Evolutionary conservation across 257 asterid genomes (phyloP), one percentile per base, ranked within the genome.

Genomic region (Asclepias syriaca): DNA sequence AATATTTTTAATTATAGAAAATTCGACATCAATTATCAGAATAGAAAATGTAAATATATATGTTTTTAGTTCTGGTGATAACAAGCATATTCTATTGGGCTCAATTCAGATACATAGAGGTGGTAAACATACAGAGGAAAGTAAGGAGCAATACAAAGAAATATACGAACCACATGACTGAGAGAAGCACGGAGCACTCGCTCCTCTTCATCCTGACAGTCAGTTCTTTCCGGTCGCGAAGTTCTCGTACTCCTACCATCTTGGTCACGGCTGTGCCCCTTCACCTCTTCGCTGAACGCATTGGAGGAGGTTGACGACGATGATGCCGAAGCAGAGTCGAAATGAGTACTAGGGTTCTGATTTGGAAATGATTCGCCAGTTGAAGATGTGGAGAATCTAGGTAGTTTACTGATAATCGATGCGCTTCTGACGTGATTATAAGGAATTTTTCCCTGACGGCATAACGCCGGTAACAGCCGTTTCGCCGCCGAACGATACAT

Each of bases 111-210:
- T 9, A 56, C 39, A 12, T 19, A 19, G 16, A 21, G 65, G 5
- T 19, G 48, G 45, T 43, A 43, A 45, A 15, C 24, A 43, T 14
- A 76, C 0, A 8, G 34, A 53, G 18, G 21, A 37, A 77, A 19
- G 7, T 9, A 65, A 6, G 22, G 29, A 53, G 78, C 14, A 63
- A 50, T 9, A 24, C 53, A 18, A 54, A 32, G 53, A 75, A 68
- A 56, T 60, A 46, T 60, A 66, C 84, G 40, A 12, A 93, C 98
- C 93, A 91, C 97, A 80, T 91, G 96, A 73, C 68, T 71, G 45
- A 89, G 90, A 45, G 97, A 88, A 16, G 97, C 96, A n/a, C 73
- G 83, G 69, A 93, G 93, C 76, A 91, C 96, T 40, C 91, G 93
- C 66, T 86, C 93, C 78, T 91, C 91, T 72, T 89, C 90, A 58